Evolutionary conservation across 768 basidiomycete genomes (phyloP), one percentile per base, ranked within the genome.

Genomic region (Mycena rosella): DNA sequence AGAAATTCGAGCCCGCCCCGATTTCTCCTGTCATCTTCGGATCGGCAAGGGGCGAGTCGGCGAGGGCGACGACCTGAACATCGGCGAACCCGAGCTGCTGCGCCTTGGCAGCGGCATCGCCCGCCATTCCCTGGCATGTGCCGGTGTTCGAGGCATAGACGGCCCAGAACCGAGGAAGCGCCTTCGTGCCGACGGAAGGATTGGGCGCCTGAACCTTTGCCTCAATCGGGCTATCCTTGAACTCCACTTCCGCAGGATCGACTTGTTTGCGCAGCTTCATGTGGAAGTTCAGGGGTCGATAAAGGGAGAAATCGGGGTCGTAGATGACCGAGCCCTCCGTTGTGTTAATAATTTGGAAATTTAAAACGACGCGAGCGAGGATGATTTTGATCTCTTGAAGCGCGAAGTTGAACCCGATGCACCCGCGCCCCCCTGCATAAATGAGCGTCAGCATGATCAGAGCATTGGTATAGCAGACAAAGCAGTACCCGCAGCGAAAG

Each of bases 271-370:
- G 68, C 11, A 69, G 63, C n/a, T 49, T 44, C 63, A 69, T 69
- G 15, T 20, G 20, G 40, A 69, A 69, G 60, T 69, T 69, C 34
- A 69, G 32, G 2, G 68, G 68, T 3, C 63, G 58, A 45, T 40
- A 69, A 30, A 69, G 63, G 2, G 47, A 40, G 49, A 69, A 69
- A 8, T 69, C 63, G n/a, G 68, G 68, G 42, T 69, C 68, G 48
- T 69, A 69, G 27, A 69, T 69, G 11, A 69, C 68, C 2, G 68
- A 57, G 49, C 68, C 68, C 13, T 69, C 68, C 1, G 68, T 69
- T 17, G 42, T 51, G 38, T 69, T 69, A 44, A 65, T 60, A 26
- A 69, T 62, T 40, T 56, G 63, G 49, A 69, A 69, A 6, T 49
- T 49, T 6, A 49, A 30, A 3, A 49, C 48, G 27, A 49, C 27